These are phyloP conservation scores for Globisporangium cederbergense DNA, from an alignment of 352 stramenopile genomes.

Conservation along the genomic window DNA sequence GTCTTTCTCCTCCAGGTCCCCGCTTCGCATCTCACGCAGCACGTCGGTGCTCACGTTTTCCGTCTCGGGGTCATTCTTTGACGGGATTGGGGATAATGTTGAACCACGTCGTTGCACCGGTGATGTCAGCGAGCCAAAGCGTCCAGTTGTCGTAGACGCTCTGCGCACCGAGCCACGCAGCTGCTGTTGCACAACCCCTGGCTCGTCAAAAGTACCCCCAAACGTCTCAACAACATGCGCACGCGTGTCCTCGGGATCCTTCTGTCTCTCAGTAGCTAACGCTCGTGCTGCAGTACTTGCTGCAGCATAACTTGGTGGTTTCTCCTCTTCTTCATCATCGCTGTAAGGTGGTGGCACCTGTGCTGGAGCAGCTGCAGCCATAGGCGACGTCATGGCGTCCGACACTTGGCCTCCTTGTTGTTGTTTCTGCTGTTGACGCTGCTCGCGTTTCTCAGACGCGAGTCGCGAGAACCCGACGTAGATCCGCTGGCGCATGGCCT, in stretches of 20 bases:
- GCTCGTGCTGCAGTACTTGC: background rate
- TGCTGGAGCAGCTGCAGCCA: background rate
- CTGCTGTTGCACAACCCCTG: background rate
- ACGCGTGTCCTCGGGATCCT: slow-evolving; percentile 1
- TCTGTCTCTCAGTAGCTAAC: background rate
- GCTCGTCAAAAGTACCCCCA: too few species aligned
- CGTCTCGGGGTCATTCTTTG: background rate
- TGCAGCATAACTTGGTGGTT: background rate
- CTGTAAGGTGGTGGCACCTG: background rate
- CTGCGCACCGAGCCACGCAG: background rate
- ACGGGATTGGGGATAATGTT: background rate
- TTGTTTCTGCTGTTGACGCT: slow-evolving; percentile 13
- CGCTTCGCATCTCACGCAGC: background rate
- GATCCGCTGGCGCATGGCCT: slow-evolving; percentile 38
- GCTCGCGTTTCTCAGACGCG: slow-evolving; percentile 35
- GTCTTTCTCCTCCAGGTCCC: slow-evolving; percentile 9
- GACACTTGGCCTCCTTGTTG: background rate
- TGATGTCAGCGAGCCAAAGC: background rate
- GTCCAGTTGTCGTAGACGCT: slow-evolving; percentile 1
- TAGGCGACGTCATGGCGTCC: background rate
- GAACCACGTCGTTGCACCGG: too few species aligned
- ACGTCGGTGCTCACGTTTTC: background rate
- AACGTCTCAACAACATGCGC: background rate
- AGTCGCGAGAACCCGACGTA: slow-evolving; percentile 51
- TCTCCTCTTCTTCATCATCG: slow-evolving; percentile 6